These are phyloP conservation scores for Leishmania turanica DNA, from an alignment of 208 protist species.

Conservation along the genomic window DNA sequence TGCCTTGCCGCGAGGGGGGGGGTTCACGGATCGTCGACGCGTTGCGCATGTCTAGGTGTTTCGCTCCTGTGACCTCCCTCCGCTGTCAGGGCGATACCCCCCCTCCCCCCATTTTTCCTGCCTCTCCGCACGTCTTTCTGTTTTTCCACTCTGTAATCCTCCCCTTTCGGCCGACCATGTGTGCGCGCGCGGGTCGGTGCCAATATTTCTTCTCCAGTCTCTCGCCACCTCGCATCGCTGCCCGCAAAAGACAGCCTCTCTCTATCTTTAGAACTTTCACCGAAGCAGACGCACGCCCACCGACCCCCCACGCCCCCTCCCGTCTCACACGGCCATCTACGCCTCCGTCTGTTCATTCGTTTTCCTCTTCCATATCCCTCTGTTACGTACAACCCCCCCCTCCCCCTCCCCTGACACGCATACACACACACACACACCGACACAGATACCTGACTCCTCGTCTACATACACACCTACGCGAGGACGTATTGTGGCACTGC, in stretches of 20 bases:
- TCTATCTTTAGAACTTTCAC: background rate
- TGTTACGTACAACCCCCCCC: background rate
- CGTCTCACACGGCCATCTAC: background rate
- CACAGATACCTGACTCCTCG: background rate
- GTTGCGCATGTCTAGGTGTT: background rate
- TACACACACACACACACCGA: too few relatives aligned
- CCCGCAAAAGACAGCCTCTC: background rate
- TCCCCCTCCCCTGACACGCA: background rate
- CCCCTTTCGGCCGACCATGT: background rate
- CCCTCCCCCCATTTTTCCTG: background rate
- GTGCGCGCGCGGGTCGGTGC: background rate
- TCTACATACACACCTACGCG: background rate
- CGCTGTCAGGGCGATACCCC: background rate
- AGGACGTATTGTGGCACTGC: background rate
- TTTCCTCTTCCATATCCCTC: slow-evolving; percentile 1
- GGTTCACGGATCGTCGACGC: background rate
- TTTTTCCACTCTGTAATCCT: background rate
- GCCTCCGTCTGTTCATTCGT: background rate
- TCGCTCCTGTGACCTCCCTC: background rate
- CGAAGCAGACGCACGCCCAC: background rate
- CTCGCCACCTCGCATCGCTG: background rate
- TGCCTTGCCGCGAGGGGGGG: background rate
- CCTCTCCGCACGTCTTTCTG: background rate
- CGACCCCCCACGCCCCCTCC: background rate
- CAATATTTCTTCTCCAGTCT: background rate